phyloP scores from a whole-genome alignment of 2,329 filamentous ascomycete genomes.

The Pseudocercospora ulei region DNA sequence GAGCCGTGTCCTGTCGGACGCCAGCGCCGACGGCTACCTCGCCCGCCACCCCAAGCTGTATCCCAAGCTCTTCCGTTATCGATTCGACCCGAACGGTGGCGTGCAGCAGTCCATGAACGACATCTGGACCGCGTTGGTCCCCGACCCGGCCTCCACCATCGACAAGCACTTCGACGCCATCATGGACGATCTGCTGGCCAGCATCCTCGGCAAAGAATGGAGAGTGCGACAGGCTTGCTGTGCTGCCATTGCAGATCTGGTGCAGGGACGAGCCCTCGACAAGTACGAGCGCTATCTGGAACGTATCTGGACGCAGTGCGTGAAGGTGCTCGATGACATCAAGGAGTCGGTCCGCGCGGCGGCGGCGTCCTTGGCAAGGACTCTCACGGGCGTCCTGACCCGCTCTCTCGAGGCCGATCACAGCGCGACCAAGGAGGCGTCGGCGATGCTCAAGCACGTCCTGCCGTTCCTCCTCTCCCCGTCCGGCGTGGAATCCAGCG shows the following conservation, averaged over 20 bases:
- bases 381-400: conserved; percentile 73
- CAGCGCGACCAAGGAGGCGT: conserved; percentile 55
- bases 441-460: conserved; percentile 72
- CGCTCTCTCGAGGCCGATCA: conserved; percentile 74
- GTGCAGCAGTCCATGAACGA: conserved; percentile 94
- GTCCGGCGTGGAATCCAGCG: conserved; percentile 78
- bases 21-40: conserved; percentile 56
- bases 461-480: conserved; percentile 84
- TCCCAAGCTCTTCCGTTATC: conserved; percentile 85
- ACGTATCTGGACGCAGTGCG: conserved; percentile 72
- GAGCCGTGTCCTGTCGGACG: conserved; percentile 82
- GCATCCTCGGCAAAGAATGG: conserved; percentile 86
- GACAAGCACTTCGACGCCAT: conserved; percentile 79
- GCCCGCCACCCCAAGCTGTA: conserved; percentile 84
- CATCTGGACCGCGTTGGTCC: conserved; percentile 94
- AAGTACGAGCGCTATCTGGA: conserved; percentile 74
- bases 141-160: conserved; percentile 67
- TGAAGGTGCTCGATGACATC: conserved; percentile 92
- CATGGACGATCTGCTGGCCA: conserved; percentile 74
- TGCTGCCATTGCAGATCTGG: conserved; percentile 74
- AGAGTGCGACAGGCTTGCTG: conserved; percentile 86
- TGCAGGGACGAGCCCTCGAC: conserved; percentile 61
- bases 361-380: conserved; percentile 71
- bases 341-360: conserved; percentile 79
- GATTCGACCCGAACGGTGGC: conserved; percentile 88